Evolutionary conservation across 306 rosid species (phyloP).

Genomic region (Senna siamea): DNA sequence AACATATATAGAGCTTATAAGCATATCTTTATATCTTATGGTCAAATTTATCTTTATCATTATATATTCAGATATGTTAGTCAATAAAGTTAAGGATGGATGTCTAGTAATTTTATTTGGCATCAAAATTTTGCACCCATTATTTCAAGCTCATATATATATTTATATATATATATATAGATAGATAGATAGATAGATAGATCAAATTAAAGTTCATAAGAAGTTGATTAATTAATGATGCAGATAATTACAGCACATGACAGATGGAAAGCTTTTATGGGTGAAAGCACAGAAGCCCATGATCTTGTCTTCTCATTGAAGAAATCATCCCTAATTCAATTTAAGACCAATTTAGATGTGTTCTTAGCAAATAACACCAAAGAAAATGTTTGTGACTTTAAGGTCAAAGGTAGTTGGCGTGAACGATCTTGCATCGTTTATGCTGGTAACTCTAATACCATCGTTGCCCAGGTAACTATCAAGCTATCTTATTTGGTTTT

Average conservation of each 20-base stretch:
- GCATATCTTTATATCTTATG: too few species aligned
- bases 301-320: slow-evolving; percentile 47
- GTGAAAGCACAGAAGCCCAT: slow-evolving; percentile 33
- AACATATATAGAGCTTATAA: too few species aligned
- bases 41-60: too few species aligned
- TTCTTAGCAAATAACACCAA: slow-evolving; percentile 58
- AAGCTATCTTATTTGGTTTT: too few species aligned
- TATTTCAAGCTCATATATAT: too few species aligned
- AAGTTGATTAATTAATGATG: not conserved
- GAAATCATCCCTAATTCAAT: slow-evolving; percentile 52
- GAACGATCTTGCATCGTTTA: slow-evolving; percentile 57
- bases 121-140: too few species aligned
- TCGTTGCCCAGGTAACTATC: slow-evolving; percentile 52
- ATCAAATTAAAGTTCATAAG: not conserved
- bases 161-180: too few species aligned
- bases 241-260: slow-evolving; percentile 43
- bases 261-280: slow-evolving; percentile 48
- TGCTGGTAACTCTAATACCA: slow-evolving; percentile 51
- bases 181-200: too few species aligned
- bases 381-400: slow-evolving; percentile 59
- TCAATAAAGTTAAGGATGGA: too few species aligned
- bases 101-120: too few species aligned
- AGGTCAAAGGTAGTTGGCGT: slow-evolving; percentile 58
- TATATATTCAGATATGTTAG: too few species aligned
- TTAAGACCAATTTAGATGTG: slow-evolving; percentile 58